Evolutionary conservation across 495 filamentous ascomycete genomes (phyloP), one percentile per base, ranked within the genome.

Genomic region (Chaetomium fimeti): DNA sequence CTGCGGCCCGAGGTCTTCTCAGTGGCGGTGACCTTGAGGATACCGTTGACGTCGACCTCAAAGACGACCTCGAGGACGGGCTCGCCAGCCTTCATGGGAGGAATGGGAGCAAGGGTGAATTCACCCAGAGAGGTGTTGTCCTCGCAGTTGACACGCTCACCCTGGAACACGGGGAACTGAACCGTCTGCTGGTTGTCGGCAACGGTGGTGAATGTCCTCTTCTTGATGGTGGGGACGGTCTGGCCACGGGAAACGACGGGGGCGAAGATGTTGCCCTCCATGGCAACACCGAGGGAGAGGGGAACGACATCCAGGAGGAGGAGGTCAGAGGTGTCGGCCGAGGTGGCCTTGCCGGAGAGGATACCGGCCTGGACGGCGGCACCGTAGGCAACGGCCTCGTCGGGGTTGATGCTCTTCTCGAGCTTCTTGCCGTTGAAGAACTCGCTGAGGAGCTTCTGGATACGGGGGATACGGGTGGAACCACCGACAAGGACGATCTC

Each of bases 211-310:
- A 97, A 98, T 38, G 94, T 98, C 59, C 85, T 74, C 85, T 98
- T 98, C 85, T 96, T 96, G 71, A 98, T 85, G 40, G 88, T 90
- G 20, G 94, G 94, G 57, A 97, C 92, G 16, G 93, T 96, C 73
- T 91, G 85, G 51, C 93, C 94, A 76, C 95, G 93, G 54, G 86
- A 78, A 65, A 98, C 94, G 67, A 99, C 95, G 40, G 94, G 90
- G 60, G 95, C 94, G 75, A 99, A 98, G 80, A 99, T 98, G 84
- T 98, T 98, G 72, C 94, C 94, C 83, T 98, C 94, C 95, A 98
- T 99, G 71, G 95, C 95, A 72, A 99, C 95, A 90, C 95, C 94
- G 24, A 99, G 89, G 61, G 94, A 98, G 45, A 99, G 91, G 74
- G 94, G 95, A 70, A 93, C 88, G 69, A 98, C 95, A 77, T 98